Conservation (phyloP, 2,329 filamentous ascomycete genomes). For the Penicillium olsonii region DNA sequence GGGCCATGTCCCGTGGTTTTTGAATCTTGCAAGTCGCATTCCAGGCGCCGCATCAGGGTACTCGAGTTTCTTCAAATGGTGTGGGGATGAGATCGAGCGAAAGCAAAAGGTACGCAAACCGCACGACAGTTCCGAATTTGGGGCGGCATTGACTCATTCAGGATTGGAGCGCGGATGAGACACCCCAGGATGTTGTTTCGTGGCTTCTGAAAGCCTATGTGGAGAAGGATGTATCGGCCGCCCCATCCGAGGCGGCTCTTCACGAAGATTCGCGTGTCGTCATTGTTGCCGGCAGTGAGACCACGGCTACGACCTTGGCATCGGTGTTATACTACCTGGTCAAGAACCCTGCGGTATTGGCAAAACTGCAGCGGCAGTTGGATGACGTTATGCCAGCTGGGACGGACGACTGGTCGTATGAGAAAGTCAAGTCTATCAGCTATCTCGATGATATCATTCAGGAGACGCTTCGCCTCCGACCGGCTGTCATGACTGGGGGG, state of each 20-base stretch:
- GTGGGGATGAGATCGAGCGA: slow-evolving; percentile 5
- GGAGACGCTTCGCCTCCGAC: slow-evolving; percentile 36
- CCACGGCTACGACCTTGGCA: slow-evolving; percentile 8
- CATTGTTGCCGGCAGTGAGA: slow-evolving; percentile 14
- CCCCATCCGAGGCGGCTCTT: slow-evolving; percentile 24
- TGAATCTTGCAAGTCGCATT: slow-evolving; percentile 7
- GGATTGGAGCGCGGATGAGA: slow-evolving; percentile 27
- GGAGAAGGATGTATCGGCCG: slow-evolving; percentile 38
- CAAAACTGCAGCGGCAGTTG: slow-evolving; percentile 4
- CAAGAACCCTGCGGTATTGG: not conserved
- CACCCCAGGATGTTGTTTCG: slow-evolving; percentile 39
- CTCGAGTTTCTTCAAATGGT: not conserved
- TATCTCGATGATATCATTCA: slow-evolving; percentile 6
- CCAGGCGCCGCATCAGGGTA: not conserved
- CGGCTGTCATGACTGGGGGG: slow-evolving; percentile 31
- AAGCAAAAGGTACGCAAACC: not conserved
- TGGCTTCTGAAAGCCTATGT: slow-evolving; percentile 44
- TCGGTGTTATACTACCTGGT: slow-evolving; percentile 8
- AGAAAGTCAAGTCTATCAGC: not conserved
- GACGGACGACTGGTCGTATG: not conserved
- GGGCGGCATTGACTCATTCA: not conserved
- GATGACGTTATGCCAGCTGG: slow-evolving; percentile 2
- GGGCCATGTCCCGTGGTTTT: slow-evolving; percentile 30
- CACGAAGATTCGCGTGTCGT: slow-evolving; percentile 10
- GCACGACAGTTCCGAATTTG: not conserved